phyloP scores from a whole-genome alignment of 2,329 filamentous ascomycete species.

The Phaeomoniella chlamydospora region DNA sequence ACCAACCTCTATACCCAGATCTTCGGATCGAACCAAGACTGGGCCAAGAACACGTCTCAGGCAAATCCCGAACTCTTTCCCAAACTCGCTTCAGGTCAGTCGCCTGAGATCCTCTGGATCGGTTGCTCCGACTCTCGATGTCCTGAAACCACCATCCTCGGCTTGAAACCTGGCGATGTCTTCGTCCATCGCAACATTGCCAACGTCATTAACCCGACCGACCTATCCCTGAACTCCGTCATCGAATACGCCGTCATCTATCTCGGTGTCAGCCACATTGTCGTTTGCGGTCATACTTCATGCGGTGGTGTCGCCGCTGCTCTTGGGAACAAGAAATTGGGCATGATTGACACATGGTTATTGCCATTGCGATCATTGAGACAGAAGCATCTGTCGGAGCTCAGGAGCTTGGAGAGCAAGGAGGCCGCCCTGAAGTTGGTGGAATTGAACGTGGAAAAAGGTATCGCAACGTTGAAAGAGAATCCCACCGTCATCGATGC shows the following conservation, averaged over 20 bases:
- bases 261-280: conserved; percentile 51
- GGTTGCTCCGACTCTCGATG: conserved; percentile 78
- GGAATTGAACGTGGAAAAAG: conserved; percentile 61
- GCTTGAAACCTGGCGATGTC: conserved; percentile 66
- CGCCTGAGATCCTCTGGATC: conserved; percentile 56
- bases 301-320: conserved; percentile 45
- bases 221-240: conserved; percentile 61
- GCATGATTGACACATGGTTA: conserved; percentile 48
- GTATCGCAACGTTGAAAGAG: conserved; percentile 52
- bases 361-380: conserved; percentile 40
- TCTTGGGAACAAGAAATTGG: conserved; percentile 41
- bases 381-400: conserved; percentile 34
- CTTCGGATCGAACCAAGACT: conserved; percentile 54
- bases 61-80: conserved; percentile 59
- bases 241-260: conserved; percentile 66
- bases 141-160: conserved; percentile 68
- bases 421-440: conserved; percentile 48
- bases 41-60: conserved; percentile 50
- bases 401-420: conserved; percentile 30
- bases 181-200: conserved; percentile 87
- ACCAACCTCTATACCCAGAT: conserved; percentile 45
- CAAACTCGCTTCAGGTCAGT: conserved; percentile 51
- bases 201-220: conserved; percentile 62
- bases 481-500: conserved; percentile 58
- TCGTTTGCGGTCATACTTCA: conserved; percentile 46